Evolutionary conservation across 805 yeast species (phyloP), one percentile per base, ranked within the genome.

Genomic region (Candida lessepsii): DNA sequence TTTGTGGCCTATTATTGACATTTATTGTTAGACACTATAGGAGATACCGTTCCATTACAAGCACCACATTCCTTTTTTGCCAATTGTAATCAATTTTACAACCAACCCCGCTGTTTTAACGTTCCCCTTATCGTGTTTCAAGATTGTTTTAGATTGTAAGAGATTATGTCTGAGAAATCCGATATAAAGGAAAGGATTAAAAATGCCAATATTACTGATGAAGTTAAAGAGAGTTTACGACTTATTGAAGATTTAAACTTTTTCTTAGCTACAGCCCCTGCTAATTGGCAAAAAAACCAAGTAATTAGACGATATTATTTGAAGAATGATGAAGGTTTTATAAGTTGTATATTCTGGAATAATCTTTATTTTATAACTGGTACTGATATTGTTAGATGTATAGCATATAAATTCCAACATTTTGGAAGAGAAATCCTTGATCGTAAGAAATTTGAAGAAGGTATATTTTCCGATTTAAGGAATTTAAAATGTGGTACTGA

Each of bases 401-500:
- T 91, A 37, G 84, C 89, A 13, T 93, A 85, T 61, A 80, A 91
- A 50, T 85, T 91, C 66, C 83, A 83, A 51, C 89, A 88, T 51
- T 86, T 91, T 67, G 99, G 99, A 1, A 73, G 98, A 46, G 77
- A 77, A 45, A 80, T 93, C 17, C 60, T 76, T 14, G 96, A 93
- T 60, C 72, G 95, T 51, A 90, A 93, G 64, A 91, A 93, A 65
- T 91, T 91, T 57, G 98, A 91, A 67, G 99, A 91, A 65, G 97
- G 98, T 15, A 81, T 91, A 19, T 91, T 93, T 52, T 84, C 95
- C 6, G 98, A 93, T 60, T 66, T 91, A 48, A 76, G 99, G 50
- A 80, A 85, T 47, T 70, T 93, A 45, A 91, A 90, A 63, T 78
- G 88, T 57, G 95, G 93, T 16, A 73, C 80, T 4, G 91, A 88